Evolutionary conservation across 1,139 yeast genomes (phyloP), one percentile per base, ranked within the genome.

Genomic region (Geotrichum bryndzae): DNA sequence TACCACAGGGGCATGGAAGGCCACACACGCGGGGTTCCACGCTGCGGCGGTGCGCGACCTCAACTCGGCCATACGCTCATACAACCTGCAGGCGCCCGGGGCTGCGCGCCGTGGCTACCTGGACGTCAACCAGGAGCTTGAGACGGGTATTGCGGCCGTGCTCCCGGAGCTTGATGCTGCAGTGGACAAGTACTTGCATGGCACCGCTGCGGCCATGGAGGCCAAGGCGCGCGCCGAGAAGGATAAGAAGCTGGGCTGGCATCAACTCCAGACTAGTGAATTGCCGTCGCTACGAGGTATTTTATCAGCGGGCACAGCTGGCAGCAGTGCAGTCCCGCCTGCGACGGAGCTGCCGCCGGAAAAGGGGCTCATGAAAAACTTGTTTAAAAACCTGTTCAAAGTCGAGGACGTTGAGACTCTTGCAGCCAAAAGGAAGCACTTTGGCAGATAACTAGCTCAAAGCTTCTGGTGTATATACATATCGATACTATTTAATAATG

Each of bases 1-100:
- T 7, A 52, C 15, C 62, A 59, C 51, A 52, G 74, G 69, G n/a
- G 4, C 3, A 15, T 84, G 86, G 85, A 77, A 77, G 61, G 45
- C 57, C 0, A 68, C 69, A 3, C 75, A 81, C 53, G 61, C 66
- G 25, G 67, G 67, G 22, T 85, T 81, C 66, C 77, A 84, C 46
- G 68, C 72, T 0, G 78, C 79, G 6, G 78, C 82, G 61, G 69
- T 87, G 7, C 76, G 74, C 15, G 70, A 77, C 3, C 72, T 90
- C 56, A 90, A 90, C 72, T 80, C 78, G 59, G 76, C 79, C 0
- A 80, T 90, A 25, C 76, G 96, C 29, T 83, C 87, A 23, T 90
- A 90, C 71, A 90, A 90, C 68, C 73, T 90, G 35, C 95, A 88
- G 69, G 89, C 95, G 1, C 97, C 97, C 0, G 75, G 87, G 29